Percentiles rank a stretch among this genome's conserved stretches.
Conservation (phyloP, 768 basidiomycete species). For the Ramaria sp. region DNA sequence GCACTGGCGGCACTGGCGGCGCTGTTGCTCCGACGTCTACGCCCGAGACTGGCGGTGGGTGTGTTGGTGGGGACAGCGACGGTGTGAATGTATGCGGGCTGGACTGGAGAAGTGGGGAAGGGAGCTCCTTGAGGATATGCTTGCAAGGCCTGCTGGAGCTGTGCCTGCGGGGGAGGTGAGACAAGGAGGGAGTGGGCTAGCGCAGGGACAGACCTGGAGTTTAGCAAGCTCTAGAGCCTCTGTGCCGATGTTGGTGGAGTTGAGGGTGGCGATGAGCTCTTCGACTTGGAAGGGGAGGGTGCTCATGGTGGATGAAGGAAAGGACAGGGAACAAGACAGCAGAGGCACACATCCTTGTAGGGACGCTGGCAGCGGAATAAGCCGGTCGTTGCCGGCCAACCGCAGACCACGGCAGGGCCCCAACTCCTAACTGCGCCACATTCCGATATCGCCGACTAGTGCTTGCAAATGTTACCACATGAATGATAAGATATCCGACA, state of each 20-base stretch:
- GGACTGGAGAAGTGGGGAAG: conserved; percentile 7
- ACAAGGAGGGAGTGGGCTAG: not conserved
- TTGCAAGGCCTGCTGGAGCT: conserved; percentile 5
- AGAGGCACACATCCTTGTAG: not conserved
- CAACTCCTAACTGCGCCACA: not conserved
- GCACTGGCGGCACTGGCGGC: not conserved
- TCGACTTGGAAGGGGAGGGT: conserved; percentile 5
- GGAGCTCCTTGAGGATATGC: conserved; percentile 1
- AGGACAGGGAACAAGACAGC: not conserved
- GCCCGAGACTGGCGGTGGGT: not conserved
- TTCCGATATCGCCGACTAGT: not conserved
- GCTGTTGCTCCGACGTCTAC: conserved; percentile 8
- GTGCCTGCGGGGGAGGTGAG: not conserved
- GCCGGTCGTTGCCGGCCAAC: not conserved
- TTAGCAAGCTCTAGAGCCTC: conserved; percentile 6
- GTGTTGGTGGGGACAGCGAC: not conserved
- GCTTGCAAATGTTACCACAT: not conserved
- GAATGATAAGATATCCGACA: not conserved
- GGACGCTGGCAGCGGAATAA: not conserved
- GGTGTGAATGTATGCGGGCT: not conserved
- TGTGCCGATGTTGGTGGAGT: conserved; percentile 1
- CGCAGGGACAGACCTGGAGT: not conserved
- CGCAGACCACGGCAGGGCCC: not conserved
- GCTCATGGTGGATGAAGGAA: conserved; percentile 2
- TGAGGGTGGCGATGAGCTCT: conserved; percentile 7